Evolutionary conservation across 2,329 filamentous ascomycete genomes (phyloP).

Genomic region (Fusarium sp.): DNA sequence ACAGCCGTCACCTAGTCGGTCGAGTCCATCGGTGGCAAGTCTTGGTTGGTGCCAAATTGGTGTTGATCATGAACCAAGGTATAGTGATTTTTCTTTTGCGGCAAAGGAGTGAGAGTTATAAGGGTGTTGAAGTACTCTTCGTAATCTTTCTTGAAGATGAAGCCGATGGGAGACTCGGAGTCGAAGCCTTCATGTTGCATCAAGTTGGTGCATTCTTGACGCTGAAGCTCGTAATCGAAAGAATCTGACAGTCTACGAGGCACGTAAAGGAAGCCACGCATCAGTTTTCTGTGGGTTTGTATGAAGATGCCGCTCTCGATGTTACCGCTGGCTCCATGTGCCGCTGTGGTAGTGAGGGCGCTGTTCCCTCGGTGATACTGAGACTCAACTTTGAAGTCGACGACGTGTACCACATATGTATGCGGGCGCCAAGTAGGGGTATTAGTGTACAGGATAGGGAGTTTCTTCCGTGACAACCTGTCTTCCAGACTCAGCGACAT

Average conservation of each 20-base stretch:
- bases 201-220: slow-evolving; percentile 12
- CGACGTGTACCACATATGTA: slow-evolving; percentile 25
- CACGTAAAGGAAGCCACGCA: slow-evolving; percentile 34
- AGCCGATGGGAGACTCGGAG: slow-evolving; percentile 30
- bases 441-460: neutral
- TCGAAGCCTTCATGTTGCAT: slow-evolving; percentile 23
- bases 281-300: slow-evolving; percentile 3
- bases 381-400: slow-evolving; percentile 33
- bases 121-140: slow-evolving; percentile 19
- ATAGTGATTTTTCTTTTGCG: neutral
- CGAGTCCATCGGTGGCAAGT: slow-evolving; percentile 26
- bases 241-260: slow-evolving; percentile 9
- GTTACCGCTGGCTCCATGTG: neutral
- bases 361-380: neutral
- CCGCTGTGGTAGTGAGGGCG: neutral
- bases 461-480: neutral
- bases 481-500: neutral
- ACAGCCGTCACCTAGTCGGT: slow-evolving; percentile 42
- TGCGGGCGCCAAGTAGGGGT: slow-evolving; percentile 35
- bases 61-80: neutral
- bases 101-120: slow-evolving; percentile 11
- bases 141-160: slow-evolving; percentile 42
- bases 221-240: slow-evolving; percentile 18
- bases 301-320: slow-evolving; percentile 42
- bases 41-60: neutral